Evolutionary conservation across 163 green algal genomes (phyloP).

Genomic region (Prototheca wickerhamii): DNA sequence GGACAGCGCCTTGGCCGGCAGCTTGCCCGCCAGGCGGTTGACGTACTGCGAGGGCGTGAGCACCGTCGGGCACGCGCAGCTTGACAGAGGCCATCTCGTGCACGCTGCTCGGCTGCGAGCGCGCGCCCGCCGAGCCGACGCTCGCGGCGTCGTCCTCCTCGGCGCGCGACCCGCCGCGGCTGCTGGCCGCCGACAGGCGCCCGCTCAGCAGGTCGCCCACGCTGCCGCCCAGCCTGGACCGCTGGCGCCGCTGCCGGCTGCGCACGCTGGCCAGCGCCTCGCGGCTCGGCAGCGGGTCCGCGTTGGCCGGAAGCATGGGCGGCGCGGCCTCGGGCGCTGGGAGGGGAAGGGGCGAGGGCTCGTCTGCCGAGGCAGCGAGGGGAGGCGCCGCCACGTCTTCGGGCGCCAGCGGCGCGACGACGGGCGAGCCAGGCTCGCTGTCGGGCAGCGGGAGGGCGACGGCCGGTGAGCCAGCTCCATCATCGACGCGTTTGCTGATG

Average conservation of each 20-base stretch:
- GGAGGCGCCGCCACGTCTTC: too few species aligned
- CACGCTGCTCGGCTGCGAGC: neutral
- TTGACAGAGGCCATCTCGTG: neutral
- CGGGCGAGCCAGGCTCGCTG: too few species aligned
- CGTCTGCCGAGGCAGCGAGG: too few species aligned
- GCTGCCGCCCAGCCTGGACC: neutral
- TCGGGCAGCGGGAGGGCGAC: too few species aligned
- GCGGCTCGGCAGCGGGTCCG: neutral
- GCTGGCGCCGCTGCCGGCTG: too few species aligned
- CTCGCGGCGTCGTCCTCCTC: conserved; percentile 12
- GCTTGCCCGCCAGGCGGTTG: conserved; percentile 9
- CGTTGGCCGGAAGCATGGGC: neutral
- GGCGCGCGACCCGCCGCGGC: neutral
- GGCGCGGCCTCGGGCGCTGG: neutral
- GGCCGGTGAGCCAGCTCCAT: too few species aligned
- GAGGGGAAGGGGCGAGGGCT: too few species aligned
- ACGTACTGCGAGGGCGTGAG: conserved; percentile 10
- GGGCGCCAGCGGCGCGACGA: too few species aligned
- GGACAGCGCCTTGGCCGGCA: conserved; percentile 13
- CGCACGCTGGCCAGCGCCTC: too few species aligned
- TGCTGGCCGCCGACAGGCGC: too few species aligned
- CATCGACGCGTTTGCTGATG: neutral
- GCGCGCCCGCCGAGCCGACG: neutral
- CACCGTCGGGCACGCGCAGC: neutral
- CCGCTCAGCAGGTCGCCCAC: neutral